Conservation (phyloP, 2,329 filamentous ascomycete genomes). For the Aotearoamyces nothofagi region DNA sequence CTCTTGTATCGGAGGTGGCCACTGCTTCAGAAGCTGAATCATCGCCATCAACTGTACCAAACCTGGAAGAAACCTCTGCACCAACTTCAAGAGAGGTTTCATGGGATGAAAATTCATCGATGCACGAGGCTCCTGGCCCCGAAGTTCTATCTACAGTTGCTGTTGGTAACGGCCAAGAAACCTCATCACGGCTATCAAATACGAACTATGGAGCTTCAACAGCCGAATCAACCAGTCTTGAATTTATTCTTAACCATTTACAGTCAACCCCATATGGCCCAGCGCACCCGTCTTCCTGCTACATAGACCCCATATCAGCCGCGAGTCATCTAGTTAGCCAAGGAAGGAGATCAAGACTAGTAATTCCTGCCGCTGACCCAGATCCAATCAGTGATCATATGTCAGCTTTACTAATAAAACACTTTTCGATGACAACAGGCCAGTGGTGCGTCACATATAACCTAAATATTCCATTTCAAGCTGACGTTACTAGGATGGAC, state of each 20-base stretch:
- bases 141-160: slow-evolving; percentile 38
- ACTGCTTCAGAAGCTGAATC: neutral
- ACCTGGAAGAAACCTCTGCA: too few relatives aligned
- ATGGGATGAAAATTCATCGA: too few relatives aligned
- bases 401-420: slow-evolving; percentile 40
- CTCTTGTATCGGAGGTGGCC: neutral
- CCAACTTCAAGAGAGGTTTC: too few relatives aligned
- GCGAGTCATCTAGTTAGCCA: slow-evolving; percentile 24
- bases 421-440: slow-evolving; percentile 43
- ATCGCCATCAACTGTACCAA: slow-evolving; percentile 15
- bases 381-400: slow-evolving; percentile 32
- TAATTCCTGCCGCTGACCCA: slow-evolving; percentile 9
- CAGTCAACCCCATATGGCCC: slow-evolving; percentile 32
- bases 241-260: too few relatives aligned
- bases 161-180: slow-evolving; percentile 23
- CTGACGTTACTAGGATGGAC: slow-evolving; percentile 30
- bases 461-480: too few relatives aligned
- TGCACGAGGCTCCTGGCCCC: slow-evolving; percentile 33
- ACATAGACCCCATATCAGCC: too few relatives aligned
- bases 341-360: too few relatives aligned
- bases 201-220: too few relatives aligned
- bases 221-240: slow-evolving; percentile 9
- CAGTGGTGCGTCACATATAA: slow-evolving; percentile 37
- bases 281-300: slow-evolving; percentile 27
- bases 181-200: slow-evolving; percentile 9